Evolutionary conservation across 257 asterid genomes (phyloP).

Genomic region (Gentiana macrophylla): DNA sequence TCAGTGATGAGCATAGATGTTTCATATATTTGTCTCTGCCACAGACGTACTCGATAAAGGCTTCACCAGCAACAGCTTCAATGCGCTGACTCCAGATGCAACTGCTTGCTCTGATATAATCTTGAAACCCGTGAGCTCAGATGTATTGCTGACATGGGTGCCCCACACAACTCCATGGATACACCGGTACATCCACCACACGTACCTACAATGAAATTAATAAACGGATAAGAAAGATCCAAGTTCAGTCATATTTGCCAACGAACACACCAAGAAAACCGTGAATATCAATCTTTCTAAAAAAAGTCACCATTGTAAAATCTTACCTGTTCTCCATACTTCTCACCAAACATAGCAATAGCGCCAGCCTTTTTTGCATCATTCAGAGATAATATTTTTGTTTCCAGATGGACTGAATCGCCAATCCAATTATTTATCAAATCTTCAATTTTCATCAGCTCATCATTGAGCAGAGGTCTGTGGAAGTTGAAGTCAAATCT

Average conservation of each 20-base stretch:
- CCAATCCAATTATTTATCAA: constrained; percentile 81
- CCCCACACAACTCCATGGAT: constrained; percentile 98
- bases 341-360: constrained; percentile 95
- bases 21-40: constrained; percentile 83
- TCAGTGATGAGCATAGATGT: constrained; percentile 87
- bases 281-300: too few species aligned
- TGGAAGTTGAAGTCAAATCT: constrained; percentile 89
- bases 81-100: constrained; percentile 86
- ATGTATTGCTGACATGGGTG: constrained; percentile 69
- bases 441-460: constrained; percentile 63
- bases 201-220: constrained; percentile 45
- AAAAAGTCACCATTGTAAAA: background rate
- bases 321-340: constrained; percentile 81
- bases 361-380: constrained; percentile 96
- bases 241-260: too few species aligned
- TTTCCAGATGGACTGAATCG: constrained; percentile 63
- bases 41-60: constrained; percentile 75
- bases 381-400: constrained; percentile 62
- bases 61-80: constrained; percentile 95
- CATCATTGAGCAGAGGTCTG: constrained; percentile 61
- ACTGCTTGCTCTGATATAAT: constrained; percentile 81
- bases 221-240: background rate
- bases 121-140: constrained; percentile 78
- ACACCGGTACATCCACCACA: constrained; percentile 91
- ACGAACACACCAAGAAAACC: too few species aligned